A percentile compares a stretch with the other conserved stretches of the same genome.
Evolutionary conservation across 208 protist genomes (phyloP).

Genomic region (Trypanosomatidae sp.): DNA sequence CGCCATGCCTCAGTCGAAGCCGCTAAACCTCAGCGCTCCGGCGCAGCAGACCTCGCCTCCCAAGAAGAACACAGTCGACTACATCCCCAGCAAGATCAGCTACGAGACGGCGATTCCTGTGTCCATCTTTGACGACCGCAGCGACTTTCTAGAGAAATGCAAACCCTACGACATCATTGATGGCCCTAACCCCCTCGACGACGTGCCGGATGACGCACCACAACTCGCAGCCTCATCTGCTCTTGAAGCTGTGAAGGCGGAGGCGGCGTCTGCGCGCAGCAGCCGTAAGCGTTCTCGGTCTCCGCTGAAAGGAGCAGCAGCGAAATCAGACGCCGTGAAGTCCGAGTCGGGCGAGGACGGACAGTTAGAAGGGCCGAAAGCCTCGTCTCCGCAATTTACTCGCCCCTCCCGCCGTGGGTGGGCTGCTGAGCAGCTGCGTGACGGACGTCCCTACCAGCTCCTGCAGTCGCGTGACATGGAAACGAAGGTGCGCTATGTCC

Average conservation of each 20-base stretch:
- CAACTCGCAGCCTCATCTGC: neutral
- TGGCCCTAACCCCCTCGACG: slow-evolving; percentile 49
- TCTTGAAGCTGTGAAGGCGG: neutral
- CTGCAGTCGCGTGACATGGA: slow-evolving; percentile 43
- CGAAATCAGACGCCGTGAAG: neutral
- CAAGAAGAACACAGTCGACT: slow-evolving; percentile 49
- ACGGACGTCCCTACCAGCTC: slow-evolving; percentile 47
- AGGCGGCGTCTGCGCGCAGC: neutral
- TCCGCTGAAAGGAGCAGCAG: slow-evolving; percentile 1
- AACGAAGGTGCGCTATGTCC: slow-evolving; percentile 49
- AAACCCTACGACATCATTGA: slow-evolving; percentile 75
- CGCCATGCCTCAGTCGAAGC: no score
- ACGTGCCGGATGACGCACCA: neutral
- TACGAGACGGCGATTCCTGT: slow-evolving; percentile 66
- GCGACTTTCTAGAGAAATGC: slow-evolving; percentile 39
- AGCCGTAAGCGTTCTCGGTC: slow-evolving; percentile 11
- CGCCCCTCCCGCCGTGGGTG: slow-evolving; percentile 29
- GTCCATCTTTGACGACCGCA: slow-evolving; percentile 32
- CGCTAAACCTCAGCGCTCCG: no score
- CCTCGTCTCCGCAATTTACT: neutral
- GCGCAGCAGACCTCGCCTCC: no score
- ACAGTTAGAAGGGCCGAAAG: neutral
- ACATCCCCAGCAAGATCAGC: slow-evolving; percentile 51
- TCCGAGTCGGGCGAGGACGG: neutral
- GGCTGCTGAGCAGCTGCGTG: slow-evolving; percentile 25